Evolutionary conservation across 1,139 yeast genomes (phyloP).

Genomic region (Groenewaldozyma sp.): DNA sequence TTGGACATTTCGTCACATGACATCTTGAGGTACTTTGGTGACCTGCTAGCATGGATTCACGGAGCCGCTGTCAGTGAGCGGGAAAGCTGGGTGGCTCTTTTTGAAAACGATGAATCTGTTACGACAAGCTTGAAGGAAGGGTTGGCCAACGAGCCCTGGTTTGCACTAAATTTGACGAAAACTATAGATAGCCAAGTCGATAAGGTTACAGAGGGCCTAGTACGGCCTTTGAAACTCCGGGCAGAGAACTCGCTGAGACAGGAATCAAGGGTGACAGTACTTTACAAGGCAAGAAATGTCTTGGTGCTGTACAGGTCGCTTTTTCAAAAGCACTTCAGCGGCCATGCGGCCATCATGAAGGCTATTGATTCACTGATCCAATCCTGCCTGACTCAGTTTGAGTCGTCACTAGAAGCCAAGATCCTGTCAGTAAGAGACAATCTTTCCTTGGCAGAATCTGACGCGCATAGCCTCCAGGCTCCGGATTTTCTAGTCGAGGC

Average conservation of each 20-base stretch:
- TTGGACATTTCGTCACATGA: slow-evolving; percentile 66
- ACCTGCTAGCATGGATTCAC: slow-evolving; percentile 81
- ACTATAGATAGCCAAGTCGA: slow-evolving; percentile 29
- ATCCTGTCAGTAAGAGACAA: slow-evolving; percentile 16
- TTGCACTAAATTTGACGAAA: slow-evolving; percentile 23
- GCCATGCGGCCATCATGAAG: slow-evolving; percentile 16
- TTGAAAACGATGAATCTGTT: slow-evolving; percentile 35
- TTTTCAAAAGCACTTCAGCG: slow-evolving; percentile 40
- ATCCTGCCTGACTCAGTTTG: slow-evolving; percentile 25
- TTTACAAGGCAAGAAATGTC: slow-evolving; percentile 53
- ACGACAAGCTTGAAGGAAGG: slow-evolving; percentile 23
- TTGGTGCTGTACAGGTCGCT: slow-evolving; percentile 61
- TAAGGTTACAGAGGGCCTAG: slow-evolving; percentile 41
- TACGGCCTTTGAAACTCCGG: slow-evolving; percentile 41
- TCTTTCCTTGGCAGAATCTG: slow-evolving; percentile 4
- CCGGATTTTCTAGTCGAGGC: slow-evolving; percentile 31
- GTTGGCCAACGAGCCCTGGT: slow-evolving; percentile 24
- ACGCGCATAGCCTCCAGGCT: slow-evolving; percentile 21
- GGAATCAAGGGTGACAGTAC: slow-evolving; percentile 48
- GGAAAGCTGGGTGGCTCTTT: slow-evolving; percentile 56
- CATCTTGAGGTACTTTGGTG: slow-evolving; percentile 76
- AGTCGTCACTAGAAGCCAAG: slow-evolving; percentile 22
- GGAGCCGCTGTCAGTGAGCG: slow-evolving; percentile 82
- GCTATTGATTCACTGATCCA: slow-evolving; percentile 22
- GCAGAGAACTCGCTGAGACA: slow-evolving; percentile 61